These are phyloP conservation scores for Pseudevernia furfuracea DNA, from an alignment of 495 filamentous ascomycete genomes.

Conservation along the genomic window DNA sequence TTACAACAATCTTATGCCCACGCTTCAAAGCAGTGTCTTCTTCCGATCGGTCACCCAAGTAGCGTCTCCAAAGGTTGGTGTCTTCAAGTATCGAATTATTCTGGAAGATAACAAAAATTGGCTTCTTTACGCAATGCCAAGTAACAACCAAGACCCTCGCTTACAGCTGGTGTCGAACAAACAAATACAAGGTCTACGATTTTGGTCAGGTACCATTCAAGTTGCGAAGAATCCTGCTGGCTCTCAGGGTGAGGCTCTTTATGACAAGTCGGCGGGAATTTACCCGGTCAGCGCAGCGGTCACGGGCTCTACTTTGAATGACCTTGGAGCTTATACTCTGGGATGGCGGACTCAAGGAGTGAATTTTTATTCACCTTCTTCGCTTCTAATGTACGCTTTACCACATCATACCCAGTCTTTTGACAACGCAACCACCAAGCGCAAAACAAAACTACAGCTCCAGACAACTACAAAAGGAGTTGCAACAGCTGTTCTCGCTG, in stretches of 20 bases:
- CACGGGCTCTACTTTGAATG: constrained; percentile 51
- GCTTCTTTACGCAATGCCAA: constrained; percentile 69
- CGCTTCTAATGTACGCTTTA: constrained; percentile 78
- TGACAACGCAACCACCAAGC: constrained; percentile 46
- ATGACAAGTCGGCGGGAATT: constrained; percentile 68
- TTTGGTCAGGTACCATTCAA: constrained; percentile 67
- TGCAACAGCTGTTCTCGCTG: constrained; percentile 62
- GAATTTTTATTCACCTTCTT: constrained; percentile 20
- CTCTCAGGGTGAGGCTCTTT: constrained; percentile 53
- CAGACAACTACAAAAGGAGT: constrained; percentile 83
- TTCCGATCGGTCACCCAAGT: constrained; percentile 59
- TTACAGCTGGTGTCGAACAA: constrained; percentile 43
- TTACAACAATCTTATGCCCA: constrained; percentile 62
- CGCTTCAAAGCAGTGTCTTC: constrained; percentile 65
- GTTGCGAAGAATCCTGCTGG: constrained; percentile 64
- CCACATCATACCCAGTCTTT: constrained; percentile 81
- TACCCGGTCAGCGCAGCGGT: constrained; percentile 58
- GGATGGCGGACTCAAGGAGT: constrained; percentile 61
- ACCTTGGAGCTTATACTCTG: constrained; percentile 63
- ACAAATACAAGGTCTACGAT: constrained; percentile 42
- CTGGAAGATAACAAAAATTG: constrained; percentile 68
- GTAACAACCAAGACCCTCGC: constrained; percentile 37
- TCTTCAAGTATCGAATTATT: constrained; percentile 69
- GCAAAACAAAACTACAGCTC: constrained; percentile 53
- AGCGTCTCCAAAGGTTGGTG: constrained; percentile 47